phyloP scores from a whole-genome alignment of 257 asterid species.

The Coffea canephora region DNA sequence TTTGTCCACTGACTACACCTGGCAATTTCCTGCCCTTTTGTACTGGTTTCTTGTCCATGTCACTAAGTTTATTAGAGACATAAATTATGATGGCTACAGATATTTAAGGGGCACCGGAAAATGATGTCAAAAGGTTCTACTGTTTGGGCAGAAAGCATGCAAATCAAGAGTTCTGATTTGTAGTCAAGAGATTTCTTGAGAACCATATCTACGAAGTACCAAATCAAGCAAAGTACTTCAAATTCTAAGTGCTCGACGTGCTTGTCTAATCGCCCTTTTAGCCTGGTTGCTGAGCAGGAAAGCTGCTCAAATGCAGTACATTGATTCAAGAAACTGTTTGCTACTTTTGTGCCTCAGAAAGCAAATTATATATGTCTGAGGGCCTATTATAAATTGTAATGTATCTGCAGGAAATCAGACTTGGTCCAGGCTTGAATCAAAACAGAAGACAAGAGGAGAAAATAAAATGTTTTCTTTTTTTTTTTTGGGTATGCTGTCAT shows the following conservation, averaged over 20 bases:
- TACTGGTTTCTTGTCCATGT: conserved; percentile 12
- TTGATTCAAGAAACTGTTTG: not conserved
- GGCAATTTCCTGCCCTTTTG: not conserved
- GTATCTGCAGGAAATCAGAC: too few relatives aligned
- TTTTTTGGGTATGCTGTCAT: not conserved
- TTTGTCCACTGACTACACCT: conserved; percentile 1
- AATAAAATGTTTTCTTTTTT: too few relatives aligned
- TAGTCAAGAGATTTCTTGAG: not conserved
- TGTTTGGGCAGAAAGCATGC: conserved; percentile 9
- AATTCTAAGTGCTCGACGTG: not conserved
- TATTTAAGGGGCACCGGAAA: conserved; percentile 16
- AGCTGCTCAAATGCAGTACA: not conserved
- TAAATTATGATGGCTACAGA: not conserved
- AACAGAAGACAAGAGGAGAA: not conserved
- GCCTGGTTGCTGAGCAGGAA: not conserved
- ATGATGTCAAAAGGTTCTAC: conserved; percentile 14
- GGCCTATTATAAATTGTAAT: not conserved
- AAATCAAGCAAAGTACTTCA: not conserved
- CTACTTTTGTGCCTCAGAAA: not conserved
- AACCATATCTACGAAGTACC: conserved; percentile 4
- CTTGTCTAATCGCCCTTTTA: not conserved
- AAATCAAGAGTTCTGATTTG: conserved; percentile 9
- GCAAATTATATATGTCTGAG: not conserved
- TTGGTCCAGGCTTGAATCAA: not conserved
- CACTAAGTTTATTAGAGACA: not conserved